Evolutionary conservation across 495 filamentous ascomycete species (phyloP).

Genomic region (Podospora fimiseda): DNA sequence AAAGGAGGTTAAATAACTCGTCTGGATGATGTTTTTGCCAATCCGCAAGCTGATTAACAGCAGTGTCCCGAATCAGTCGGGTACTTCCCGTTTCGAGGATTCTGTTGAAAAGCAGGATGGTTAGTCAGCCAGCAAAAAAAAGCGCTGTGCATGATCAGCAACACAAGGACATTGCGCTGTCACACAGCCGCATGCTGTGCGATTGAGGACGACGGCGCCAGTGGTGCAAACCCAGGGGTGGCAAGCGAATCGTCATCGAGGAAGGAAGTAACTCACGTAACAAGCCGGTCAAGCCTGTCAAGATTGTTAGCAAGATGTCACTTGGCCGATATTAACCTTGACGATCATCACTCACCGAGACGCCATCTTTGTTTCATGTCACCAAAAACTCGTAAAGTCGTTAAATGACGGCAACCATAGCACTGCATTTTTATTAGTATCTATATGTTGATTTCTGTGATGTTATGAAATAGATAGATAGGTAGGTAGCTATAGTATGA

Average conservation of each 20-base stretch:
- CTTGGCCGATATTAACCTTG: neutral
- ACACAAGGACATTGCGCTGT: slow-evolving; percentile 2
- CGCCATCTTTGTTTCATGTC: slow-evolving; percentile 44
- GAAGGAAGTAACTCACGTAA: slow-evolving; percentile 65
- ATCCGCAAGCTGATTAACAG: slow-evolving; percentile 91
- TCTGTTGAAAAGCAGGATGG: slow-evolving; percentile 41
- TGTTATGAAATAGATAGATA: neutral
- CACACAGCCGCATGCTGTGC: slow-evolving; percentile 4
- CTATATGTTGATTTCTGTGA: slow-evolving; percentile 1
- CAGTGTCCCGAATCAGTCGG: slow-evolving; percentile 87
- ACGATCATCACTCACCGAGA: slow-evolving; percentile 40
- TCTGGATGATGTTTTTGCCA: slow-evolving; percentile 97
- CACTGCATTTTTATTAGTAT: slow-evolving; percentile 18
- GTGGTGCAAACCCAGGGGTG: neutral
- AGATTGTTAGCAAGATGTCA: slow-evolving; percentile 17
- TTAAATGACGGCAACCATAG: slow-evolving; percentile 19
- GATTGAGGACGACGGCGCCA: neutral
- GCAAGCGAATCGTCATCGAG: slow-evolving; percentile 4
- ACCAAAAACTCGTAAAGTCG: slow-evolving; percentile 8
- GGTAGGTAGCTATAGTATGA: neutral
- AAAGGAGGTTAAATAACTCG: slow-evolving; percentile 93
- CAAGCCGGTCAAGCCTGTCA: slow-evolving; percentile 76
- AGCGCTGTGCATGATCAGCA: neutral
- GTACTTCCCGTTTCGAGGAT: slow-evolving; percentile 96
- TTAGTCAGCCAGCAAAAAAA: slow-evolving; percentile 16